Evolutionary conservation across 208 protist species (phyloP), one percentile per base, ranked within the genome.

Genomic region (Leishmania tarentolae): DNA sequence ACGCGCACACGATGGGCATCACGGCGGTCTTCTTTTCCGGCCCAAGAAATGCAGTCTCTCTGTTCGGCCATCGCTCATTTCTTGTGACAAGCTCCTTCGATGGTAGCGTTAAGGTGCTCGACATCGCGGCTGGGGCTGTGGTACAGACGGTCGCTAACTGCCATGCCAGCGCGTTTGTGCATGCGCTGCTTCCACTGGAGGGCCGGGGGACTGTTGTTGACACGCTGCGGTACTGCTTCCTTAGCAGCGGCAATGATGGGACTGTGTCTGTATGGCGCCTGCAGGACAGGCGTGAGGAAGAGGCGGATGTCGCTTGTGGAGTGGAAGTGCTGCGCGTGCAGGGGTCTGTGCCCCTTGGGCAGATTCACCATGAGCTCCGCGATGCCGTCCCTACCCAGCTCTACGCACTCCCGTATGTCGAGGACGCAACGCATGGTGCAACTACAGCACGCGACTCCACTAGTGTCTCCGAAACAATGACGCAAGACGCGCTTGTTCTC

Each of bases 61-160:
- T 95, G 61, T 79, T 56, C 28, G 88, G 91, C 2, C 94, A 97
- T 57, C 84, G 77, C 42, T 74, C 84, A 6, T 84, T 89, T 17
- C 75, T 97, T 7, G 80, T 96, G 5, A 88, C 92, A 9, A 91
- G 90, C 21, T 91, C 91, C 28, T 97, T 91, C 70, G 94, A 97
- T 74, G 88, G 87, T 31, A 72, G 80, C 4, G 80, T 97, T 17
- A 81, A 87, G 28, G 71, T 97, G 28, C 85, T 95, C 31, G 87
- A 92, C 69, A 88, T 97, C 47, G 76, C 78, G 15, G 75, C 79
- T 2, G 94, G 92, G 42, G 72, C 78, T 8, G 78, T 83, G 3
- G 71, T 93, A 17, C 85, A 75, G 35, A 83, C 78, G 24, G 83
- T 96, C 15, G 59, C 66, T 4, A 92, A 94, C 73, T 68, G 84